phyloP scores from a whole-genome alignment of 768 basidiomycete genomes.

The Xerocomus spinulosus region DNA sequence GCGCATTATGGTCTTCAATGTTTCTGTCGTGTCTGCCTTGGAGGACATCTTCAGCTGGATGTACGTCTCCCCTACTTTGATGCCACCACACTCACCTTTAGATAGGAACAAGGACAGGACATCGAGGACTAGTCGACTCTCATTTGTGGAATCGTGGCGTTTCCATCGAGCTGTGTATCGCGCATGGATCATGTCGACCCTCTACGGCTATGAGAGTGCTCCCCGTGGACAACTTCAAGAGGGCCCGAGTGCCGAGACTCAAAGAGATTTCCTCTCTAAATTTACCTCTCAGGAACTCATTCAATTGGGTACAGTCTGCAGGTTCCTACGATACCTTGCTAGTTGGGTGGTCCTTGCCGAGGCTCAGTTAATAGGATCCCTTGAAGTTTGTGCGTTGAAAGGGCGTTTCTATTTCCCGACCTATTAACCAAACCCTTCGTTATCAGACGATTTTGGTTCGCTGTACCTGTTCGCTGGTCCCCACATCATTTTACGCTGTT shows the following conservation, averaged over 20 bases:
- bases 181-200: constrained; percentile 7
- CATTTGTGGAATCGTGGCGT: constrained; percentile 12
- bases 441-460: constrained; percentile 10
- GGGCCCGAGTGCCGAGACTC: neutral
- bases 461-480: constrained; percentile 17
- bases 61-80: neutral
- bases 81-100: neutral
- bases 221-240: neutral
- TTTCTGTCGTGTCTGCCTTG: constrained; percentile 8
- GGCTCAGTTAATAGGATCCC: constrained; percentile 1
- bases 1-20: constrained; percentile 6
- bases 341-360: constrained; percentile 9
- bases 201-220: constrained; percentile 3
- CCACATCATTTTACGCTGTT: constrained; percentile 8
- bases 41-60: constrained; percentile 19
- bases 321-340: constrained; percentile 4
- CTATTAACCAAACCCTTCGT: neutral
- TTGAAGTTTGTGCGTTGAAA: constrained; percentile 13
- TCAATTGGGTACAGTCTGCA: constrained; percentile 10
- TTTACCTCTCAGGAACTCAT: constrained; percentile 16
- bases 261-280: constrained; percentile 11
- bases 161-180: constrained; percentile 14
- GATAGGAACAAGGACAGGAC: constrained; percentile 12
- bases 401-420: neutral
- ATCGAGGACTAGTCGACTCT: constrained; percentile 7